These are phyloP conservation scores for Pythium grandisporangium DNA, from an alignment of 352 stramenopile genomes.

Conservation along the genomic window DNA sequence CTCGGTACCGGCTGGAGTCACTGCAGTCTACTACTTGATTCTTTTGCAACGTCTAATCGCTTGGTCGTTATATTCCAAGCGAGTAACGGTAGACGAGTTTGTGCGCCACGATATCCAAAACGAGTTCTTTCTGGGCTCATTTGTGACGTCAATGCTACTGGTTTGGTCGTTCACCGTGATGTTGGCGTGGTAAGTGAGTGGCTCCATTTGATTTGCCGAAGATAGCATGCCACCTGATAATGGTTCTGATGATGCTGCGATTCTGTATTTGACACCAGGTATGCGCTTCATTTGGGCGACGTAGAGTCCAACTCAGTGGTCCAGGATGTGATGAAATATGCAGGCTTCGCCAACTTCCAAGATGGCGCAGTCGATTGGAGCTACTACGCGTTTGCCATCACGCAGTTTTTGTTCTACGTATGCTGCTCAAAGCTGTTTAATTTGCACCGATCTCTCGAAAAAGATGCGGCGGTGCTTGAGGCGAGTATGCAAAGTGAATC, in stretches of 20 bases:
- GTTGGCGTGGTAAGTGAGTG: slow-evolving; percentile 39
- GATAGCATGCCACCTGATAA: too few species aligned
- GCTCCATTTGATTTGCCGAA: too few species aligned
- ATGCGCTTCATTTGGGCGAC: slow-evolving; percentile 38
- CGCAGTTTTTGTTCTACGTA: slow-evolving; percentile 53
- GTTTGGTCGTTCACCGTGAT: slow-evolving; percentile 35
- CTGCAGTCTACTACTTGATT: slow-evolving; percentile 49
- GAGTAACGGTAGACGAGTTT: slow-evolving; percentile 52
- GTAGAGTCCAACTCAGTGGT: slow-evolving; percentile 19
- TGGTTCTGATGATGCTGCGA: neutral
- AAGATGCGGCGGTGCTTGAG: slow-evolving; percentile 1
- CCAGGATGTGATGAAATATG: slow-evolving; percentile 34
- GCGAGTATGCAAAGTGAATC: neutral
- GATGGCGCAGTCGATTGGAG: slow-evolving; percentile 29
- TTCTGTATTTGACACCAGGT: slow-evolving; percentile 16
- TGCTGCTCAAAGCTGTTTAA: slow-evolving; percentile 55
- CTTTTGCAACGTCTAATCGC: slow-evolving; percentile 42
- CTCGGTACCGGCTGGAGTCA: slow-evolving; percentile 41
- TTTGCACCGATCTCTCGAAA: slow-evolving; percentile 23
- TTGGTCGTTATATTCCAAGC: slow-evolving; percentile 59
- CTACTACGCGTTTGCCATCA: slow-evolving; percentile 57
- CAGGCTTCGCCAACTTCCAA: slow-evolving; percentile 51
- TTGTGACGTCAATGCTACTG: slow-evolving; percentile 31
- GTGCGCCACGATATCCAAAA: slow-evolving; percentile 3
- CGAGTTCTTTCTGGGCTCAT: slow-evolving; percentile 35